Evolutionary conservation across 768 basidiomycete species (phyloP).

Genomic region (Mycena rebaudengoi): DNA sequence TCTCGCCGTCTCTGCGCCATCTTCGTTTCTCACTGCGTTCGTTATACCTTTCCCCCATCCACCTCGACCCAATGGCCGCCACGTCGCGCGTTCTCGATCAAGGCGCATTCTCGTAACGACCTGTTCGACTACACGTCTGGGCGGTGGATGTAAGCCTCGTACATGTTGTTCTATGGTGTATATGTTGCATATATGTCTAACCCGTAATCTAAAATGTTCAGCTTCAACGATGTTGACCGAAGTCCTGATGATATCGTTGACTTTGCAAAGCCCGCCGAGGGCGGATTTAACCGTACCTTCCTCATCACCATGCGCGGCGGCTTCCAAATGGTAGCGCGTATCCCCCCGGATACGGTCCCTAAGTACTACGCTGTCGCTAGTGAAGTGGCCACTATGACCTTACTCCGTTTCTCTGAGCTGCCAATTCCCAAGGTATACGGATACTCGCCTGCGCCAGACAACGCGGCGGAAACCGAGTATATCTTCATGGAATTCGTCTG

Average conservation of each 20-base stretch:
- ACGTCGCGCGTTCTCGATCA: constrained; percentile 43
- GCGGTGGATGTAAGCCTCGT: constrained; percentile 51
- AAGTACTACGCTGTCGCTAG: constrained; percentile 51
- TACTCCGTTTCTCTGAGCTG: constrained; percentile 46
- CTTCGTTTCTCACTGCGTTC: constrained; percentile 29
- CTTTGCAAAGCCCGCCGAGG: constrained; percentile 55
- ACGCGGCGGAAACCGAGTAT: constrained; percentile 51
- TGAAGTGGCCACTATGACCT: constrained; percentile 56
- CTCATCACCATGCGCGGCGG: constrained; percentile 46
- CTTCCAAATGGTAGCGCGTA: constrained; percentile 49
- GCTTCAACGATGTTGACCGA: constrained; percentile 49
- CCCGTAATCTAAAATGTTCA: constrained; percentile 37
- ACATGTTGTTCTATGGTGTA: constrained; percentile 35
- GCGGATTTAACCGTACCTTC: constrained; percentile 51
- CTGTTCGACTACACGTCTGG: constrained; percentile 54
- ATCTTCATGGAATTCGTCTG: constrained; percentile 55
- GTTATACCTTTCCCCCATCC: constrained; percentile 31
- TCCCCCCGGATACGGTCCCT: constrained; percentile 48
- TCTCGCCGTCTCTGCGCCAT: constrained; percentile 23
- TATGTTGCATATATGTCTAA: constrained; percentile 40
- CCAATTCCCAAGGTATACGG: constrained; percentile 52
- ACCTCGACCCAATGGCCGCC: constrained; percentile 36
- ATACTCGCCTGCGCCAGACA: constrained; percentile 51
- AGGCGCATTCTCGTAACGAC: constrained; percentile 37
- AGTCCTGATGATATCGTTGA: constrained; percentile 46